Evolutionary conservation across 108 stramenopile species (phyloP).

Genomic region (Schizochytrium sp.): DNA sequence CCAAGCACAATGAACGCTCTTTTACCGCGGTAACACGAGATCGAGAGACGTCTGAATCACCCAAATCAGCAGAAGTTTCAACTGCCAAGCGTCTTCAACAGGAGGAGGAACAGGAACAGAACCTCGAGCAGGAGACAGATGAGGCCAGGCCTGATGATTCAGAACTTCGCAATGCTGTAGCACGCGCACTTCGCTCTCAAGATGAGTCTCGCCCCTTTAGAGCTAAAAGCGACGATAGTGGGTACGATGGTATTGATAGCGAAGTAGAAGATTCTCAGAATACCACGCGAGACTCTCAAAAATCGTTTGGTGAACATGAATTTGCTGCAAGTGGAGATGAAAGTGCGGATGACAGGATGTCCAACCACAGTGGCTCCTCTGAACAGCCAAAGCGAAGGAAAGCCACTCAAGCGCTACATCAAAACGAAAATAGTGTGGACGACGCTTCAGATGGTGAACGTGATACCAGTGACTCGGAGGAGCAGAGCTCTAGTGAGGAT

Average conservation of each 20-base stretch:
- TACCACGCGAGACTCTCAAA: background rate
- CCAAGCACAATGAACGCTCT: background rate
- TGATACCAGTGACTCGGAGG: too few relatives aligned
- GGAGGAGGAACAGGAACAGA: background rate
- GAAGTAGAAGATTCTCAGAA: slow-evolving; percentile 14
- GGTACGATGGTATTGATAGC: slow-evolving; percentile 51
- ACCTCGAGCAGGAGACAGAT: background rate
- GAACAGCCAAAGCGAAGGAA: too few relatives aligned
- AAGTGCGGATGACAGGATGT: too few relatives aligned
- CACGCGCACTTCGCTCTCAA: background rate
- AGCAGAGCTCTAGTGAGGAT: too few relatives aligned
- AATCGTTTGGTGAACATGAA: too few relatives aligned
- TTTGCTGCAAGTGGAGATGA: too few relatives aligned
- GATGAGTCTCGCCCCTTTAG: background rate
- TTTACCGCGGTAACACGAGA: too few relatives aligned
- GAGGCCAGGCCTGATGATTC: background rate
- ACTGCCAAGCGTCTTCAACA: background rate
- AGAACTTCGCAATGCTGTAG: background rate
- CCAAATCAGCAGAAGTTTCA: background rate
- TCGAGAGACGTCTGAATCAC: too few relatives aligned
- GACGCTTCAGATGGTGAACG: too few relatives aligned
- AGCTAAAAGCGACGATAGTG: slow-evolving; percentile 34
- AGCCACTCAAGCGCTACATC: too few relatives aligned
- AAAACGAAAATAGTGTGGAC: too few relatives aligned
- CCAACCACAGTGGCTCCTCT: too few relatives aligned